A percentile compares a stretch with the other conserved stretches of the same genome.
These are phyloP conservation scores for Amanita brunnescens DNA, from an alignment of 768 basidiomycete genomes.

Conservation along the genomic window DNA sequence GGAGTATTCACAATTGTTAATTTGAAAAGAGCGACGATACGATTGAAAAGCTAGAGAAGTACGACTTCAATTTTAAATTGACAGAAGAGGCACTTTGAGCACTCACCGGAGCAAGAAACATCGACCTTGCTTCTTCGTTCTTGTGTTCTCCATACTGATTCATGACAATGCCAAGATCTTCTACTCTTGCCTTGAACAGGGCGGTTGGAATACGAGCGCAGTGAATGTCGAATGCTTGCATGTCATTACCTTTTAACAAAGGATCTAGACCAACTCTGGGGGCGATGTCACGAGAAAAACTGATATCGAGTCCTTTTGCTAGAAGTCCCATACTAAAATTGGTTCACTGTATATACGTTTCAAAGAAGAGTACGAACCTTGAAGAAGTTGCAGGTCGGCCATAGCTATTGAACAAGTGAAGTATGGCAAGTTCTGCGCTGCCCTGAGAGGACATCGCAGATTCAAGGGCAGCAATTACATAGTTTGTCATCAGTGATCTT, in stretches of 20 bases:
- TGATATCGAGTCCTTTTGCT: too few relatives aligned
- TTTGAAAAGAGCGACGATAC: neutral
- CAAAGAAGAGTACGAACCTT: constrained; percentile 6
- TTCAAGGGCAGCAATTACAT: constrained; percentile 3
- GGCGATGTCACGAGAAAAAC: constrained; percentile 14
- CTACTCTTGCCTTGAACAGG: constrained; percentile 12
- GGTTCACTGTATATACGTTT: constrained; percentile 1
- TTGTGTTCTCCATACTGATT: constrained; percentile 1
- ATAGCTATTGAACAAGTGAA: constrained; percentile 9
- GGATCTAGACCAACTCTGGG: constrained; percentile 13
- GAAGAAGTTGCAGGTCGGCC: constrained; percentile 9
- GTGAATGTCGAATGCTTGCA: constrained; percentile 13
- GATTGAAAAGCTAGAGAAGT: constrained; percentile 2
- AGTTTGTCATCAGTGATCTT: constrained; percentile 8
- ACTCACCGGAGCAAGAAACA: constrained; percentile 1
- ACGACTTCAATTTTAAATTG: neutral
- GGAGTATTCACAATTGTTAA: neutral
- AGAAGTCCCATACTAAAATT: constrained; percentile 1
- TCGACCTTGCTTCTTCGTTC: neutral
- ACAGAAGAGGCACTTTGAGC: too few relatives aligned
- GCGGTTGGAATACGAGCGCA: constrained; percentile 16
- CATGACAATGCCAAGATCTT: constrained; percentile 9
- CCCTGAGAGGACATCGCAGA: constrained; percentile 7
- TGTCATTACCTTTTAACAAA: constrained; percentile 7
- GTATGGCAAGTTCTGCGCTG: constrained; percentile 9